These are phyloP conservation scores for Schizophyllum commune DNA, from an alignment of 1,284 basidiomycete genomes.

Conservation along the genomic window DNA sequence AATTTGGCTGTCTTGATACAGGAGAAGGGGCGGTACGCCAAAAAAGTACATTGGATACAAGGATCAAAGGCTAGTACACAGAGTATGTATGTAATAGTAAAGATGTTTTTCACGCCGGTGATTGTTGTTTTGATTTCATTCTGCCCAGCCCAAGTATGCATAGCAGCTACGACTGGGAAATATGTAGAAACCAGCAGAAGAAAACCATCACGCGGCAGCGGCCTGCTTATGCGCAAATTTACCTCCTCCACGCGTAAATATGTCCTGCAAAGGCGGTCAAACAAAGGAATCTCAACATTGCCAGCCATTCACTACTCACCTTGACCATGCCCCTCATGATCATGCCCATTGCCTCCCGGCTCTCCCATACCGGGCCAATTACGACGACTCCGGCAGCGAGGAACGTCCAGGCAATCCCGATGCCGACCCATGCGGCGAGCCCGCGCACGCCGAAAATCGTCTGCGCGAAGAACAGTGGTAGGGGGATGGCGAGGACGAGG, in stretches of 20 bases:
- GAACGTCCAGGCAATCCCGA: slow-evolving; percentile 83
- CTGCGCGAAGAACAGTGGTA: slow-evolving; percentile 78
- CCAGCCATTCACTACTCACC: slow-evolving; percentile 23
- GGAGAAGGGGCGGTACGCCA: no score
- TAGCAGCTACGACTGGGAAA: no score
- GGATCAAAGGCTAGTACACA: no score
- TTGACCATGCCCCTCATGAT: slow-evolving; percentile 60
- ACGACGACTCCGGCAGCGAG: slow-evolving; percentile 69
- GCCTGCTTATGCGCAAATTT: slow-evolving; percentile 23
- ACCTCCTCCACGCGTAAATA: slow-evolving; percentile 44
- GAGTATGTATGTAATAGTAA: no score
- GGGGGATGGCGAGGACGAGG: slow-evolving; percentile 65
- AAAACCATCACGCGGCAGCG: neutral
- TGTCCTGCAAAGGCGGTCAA: slow-evolving; percentile 26
- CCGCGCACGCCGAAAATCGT: slow-evolving; percentile 65
- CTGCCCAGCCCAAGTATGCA: no score
- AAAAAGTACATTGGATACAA: no score
- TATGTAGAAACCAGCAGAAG: neutral
- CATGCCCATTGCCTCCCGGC: slow-evolving; percentile 51
- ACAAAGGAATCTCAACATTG: neutral
- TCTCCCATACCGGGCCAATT: slow-evolving; percentile 82
- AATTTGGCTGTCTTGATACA: no score
- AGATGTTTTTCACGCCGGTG: no score
- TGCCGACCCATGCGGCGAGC: slow-evolving; percentile 68
- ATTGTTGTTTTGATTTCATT: no score